Conservation (phyloP, 2,329 filamentous ascomycete genomes). For the Fonsecaea pedrosoi region DNA sequence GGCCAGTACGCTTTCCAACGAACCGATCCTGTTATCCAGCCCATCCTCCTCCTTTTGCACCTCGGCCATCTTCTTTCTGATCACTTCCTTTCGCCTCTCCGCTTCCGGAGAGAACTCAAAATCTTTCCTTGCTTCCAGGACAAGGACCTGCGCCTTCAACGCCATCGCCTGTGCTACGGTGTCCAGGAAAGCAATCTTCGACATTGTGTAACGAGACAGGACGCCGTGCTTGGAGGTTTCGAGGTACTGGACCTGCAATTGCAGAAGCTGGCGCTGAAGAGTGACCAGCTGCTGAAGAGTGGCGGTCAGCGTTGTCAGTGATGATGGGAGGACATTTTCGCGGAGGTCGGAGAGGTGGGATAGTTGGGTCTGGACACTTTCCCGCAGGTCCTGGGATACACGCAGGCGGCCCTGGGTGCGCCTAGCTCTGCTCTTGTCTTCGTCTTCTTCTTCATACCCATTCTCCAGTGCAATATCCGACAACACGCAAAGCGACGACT, state of each 20-base stretch:
- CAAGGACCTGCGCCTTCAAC: constrained; percentile 32
- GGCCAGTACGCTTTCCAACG: constrained; percentile 45
- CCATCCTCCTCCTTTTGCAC: constrained; percentile 48
- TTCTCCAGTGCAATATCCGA: constrained; percentile 6
- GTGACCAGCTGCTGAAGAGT: constrained; percentile 18
- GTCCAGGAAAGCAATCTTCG: constrained; percentile 30
- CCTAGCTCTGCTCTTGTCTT: neutral
- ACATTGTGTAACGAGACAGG: constrained; percentile 25
- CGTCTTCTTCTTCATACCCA: neutral
- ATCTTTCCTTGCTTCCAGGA: constrained; percentile 46
- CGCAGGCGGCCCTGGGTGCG: neutral
- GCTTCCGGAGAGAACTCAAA: constrained; percentile 45
- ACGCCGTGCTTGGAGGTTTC: constrained; percentile 38
- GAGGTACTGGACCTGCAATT: constrained; percentile 28
- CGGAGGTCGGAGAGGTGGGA: constrained; percentile 20
- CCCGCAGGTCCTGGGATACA: constrained; percentile 8
- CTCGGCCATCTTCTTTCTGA: constrained; percentile 44
- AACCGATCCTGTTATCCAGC: constrained; percentile 44
- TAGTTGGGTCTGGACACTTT: constrained; percentile 13
- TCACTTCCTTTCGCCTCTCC: constrained; percentile 46
- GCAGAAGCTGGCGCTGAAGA: constrained; percentile 25
- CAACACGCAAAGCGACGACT: constrained; percentile 11
- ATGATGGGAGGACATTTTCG: constrained; percentile 6
- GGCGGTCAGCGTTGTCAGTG: constrained; percentile 16
- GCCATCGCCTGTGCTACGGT: constrained; percentile 35